Conservation (phyloP, 768 basidiomycete species). For the Tephrocybe rancida region DNA sequence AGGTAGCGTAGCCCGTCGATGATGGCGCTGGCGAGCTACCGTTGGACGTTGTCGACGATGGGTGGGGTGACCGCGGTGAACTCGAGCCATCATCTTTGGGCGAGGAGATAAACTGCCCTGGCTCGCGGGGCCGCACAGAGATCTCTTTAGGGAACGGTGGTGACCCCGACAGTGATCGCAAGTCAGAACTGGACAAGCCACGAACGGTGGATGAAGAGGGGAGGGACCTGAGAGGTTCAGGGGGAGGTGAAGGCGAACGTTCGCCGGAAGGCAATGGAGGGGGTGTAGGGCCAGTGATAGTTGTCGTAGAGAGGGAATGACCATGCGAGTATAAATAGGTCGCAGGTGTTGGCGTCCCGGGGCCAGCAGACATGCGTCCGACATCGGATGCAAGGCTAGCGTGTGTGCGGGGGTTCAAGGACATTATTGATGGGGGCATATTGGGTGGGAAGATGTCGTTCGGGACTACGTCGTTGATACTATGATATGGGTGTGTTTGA, state of each 20-base stretch:
- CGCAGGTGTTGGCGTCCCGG: constrained; percentile 44
- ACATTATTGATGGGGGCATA: constrained; percentile 40
- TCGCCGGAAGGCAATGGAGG: constrained; percentile 25
- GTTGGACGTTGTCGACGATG: constrained; percentile 35
- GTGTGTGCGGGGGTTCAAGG: constrained; percentile 34
- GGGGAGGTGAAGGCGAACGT: constrained; percentile 3
- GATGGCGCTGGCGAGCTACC: constrained; percentile 62
- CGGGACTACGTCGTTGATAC: constrained; percentile 29
- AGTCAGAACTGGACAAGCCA: constrained; percentile 12
- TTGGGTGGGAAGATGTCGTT: constrained; percentile 45
- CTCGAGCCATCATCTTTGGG: constrained; percentile 20
- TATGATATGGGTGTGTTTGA: constrained; percentile 34
- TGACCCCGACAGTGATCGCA: constrained; percentile 21
- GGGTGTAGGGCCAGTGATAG: constrained; percentile 45
- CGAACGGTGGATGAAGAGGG: constrained; percentile 21
- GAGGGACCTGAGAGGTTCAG: constrained; percentile 20
- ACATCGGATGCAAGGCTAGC: constrained; percentile 18
- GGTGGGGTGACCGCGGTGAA: constrained; percentile 24
- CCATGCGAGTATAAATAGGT: constrained; percentile 40
- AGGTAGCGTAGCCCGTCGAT: constrained; percentile 56
- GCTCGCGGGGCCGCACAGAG: constrained; percentile 2
- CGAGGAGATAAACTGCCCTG: constrained; percentile 2
- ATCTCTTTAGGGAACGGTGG: constrained; percentile 8
- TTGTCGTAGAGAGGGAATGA: constrained; percentile 52
- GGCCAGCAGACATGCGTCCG: constrained; percentile 32